Evolutionary conservation across 2,329 filamentous ascomycete species (phyloP), one percentile per base, ranked within the genome.

Genomic region (Pestalotiopsis sp.): DNA sequence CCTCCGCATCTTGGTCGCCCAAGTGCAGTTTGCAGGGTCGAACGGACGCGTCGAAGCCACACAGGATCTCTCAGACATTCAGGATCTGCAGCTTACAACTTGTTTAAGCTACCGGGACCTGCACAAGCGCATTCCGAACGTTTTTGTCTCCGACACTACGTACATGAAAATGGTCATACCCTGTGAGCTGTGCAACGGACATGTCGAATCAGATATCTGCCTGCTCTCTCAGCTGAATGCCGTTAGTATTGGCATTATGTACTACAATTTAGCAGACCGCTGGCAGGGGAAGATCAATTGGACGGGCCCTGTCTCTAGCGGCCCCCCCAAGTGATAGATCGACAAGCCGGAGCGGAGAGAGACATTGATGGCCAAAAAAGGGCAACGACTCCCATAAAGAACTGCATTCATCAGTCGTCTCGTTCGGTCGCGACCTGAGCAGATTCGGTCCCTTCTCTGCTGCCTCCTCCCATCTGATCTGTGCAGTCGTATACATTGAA

Each of bases 281-380:
- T 52, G 22, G 44, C 44, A 52, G n/a, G 44, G 40, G 40, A 35
- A n/a, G 44, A 9, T 20, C 44, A 52, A 52, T n/a, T 52, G 44
- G 44, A 52, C 20, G 44, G 44, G 44, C n/a, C 20, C 44, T n/a
- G 20, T 52, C 44, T 52, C 44, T 52, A 59, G 56, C 24, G 30
- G 56, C 22, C 30, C 11, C 11, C 30, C 24, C 14, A 26, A 26
- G 24, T 59, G 30, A 26, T 26, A 26, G 30, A 35, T 59, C 22
- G 56, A 59, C 30, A 26, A 59, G 30, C 20, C 30, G 56, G 56
- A 59, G 56, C 56, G 56, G 56, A 59, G 56, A 59, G 56, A 59
- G 24, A 59, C 56, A 59, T 35, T 35, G 56, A 59, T 52, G 44
- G 44, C 44, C 17, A 17, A 52, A 52, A 52, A 52, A 22, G 44